Conservation (phyloP, 2,329 filamentous ascomycete genomes). For the Botrytis cinerea region DNA sequence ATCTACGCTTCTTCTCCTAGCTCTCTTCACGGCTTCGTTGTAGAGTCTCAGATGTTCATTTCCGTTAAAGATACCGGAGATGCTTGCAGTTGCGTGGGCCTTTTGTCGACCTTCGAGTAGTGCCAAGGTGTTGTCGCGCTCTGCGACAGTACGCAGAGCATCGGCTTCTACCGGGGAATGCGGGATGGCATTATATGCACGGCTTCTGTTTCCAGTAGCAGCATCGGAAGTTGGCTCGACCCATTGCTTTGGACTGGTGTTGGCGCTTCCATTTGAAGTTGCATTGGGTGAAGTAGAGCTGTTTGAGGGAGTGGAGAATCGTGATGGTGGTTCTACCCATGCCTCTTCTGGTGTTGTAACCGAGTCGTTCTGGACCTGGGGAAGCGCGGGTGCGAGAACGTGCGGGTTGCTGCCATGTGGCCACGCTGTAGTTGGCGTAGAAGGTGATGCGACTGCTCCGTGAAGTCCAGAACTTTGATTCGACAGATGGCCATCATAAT, state of each 20-base stretch:
- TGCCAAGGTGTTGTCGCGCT: constrained; percentile 8
- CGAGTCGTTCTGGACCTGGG: too few species aligned
- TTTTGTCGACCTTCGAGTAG: background rate
- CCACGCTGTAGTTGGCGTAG: background rate
- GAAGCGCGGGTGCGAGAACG: background rate
- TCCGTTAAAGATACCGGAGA: background rate
- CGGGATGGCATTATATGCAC: background rate
- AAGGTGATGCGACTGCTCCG: background rate
- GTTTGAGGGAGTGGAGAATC: background rate
- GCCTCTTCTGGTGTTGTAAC: background rate
- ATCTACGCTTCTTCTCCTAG: background rate
- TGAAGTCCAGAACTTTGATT: background rate
- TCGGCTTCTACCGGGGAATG: background rate
- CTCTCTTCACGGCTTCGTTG: background rate
- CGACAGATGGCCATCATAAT: background rate
- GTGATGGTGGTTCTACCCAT: constrained; percentile 4
- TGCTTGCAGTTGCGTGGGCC: background rate
- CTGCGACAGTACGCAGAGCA: constrained; percentile 3
- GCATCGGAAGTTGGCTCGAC: background rate
- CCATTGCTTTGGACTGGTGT: background rate
- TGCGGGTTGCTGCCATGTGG: background rate
- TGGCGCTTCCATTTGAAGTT: background rate
- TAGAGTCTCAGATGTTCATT: background rate
- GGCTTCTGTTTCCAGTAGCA: background rate
- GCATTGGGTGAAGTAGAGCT: background rate